Conservation (phyloP, 768 basidiomycete genomes). For the Chiua virens region DNA sequence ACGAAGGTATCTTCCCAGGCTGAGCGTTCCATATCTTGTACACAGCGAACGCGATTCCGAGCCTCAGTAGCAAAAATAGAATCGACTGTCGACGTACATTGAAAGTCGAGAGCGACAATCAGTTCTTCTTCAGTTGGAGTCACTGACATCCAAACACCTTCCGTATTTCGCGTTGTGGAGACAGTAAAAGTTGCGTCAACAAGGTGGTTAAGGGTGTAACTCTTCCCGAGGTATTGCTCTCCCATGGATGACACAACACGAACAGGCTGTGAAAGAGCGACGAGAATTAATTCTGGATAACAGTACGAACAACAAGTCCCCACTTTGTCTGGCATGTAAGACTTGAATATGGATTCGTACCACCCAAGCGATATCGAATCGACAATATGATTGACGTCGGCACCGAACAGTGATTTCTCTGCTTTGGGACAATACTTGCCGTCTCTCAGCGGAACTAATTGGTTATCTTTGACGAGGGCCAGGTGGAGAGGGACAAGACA, state of each 20-base stretch:
- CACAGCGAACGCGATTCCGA: slow-evolving; percentile 39
- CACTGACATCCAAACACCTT: slow-evolving; percentile 67
- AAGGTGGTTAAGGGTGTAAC: slow-evolving; percentile 58
- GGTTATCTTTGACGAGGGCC: slow-evolving; percentile 58
- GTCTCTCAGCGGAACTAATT: slow-evolving; percentile 61
- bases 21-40: slow-evolving; percentile 63
- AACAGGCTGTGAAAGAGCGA: slow-evolving; percentile 46
- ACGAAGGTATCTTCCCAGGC: slow-evolving; percentile 65
- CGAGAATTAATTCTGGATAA: neutral
- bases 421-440: slow-evolving; percentile 48
- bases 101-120: slow-evolving; percentile 65
- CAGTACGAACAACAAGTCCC: neutral
- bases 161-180: slow-evolving; percentile 62
- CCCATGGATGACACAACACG: slow-evolving; percentile 69
- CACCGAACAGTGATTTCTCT: slow-evolving; percentile 56
- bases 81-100: slow-evolving; percentile 39
- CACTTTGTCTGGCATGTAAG: slow-evolving; percentile 60
- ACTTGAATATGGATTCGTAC: slow-evolving; percentile 65
- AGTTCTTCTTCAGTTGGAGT: slow-evolving; percentile 56
- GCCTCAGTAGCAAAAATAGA: neutral
- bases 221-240: slow-evolving; percentile 66
- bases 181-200: slow-evolving; percentile 66
- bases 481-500: slow-evolving; percentile 68
- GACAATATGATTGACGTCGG: slow-evolving; percentile 55
- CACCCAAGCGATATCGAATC: slow-evolving; percentile 60